Percentiles rank a stretch among this genome's conserved stretches.
Conservation (phyloP, 495 filamentous ascomycete genomes). For the Aspergillus baeticus region DNA sequence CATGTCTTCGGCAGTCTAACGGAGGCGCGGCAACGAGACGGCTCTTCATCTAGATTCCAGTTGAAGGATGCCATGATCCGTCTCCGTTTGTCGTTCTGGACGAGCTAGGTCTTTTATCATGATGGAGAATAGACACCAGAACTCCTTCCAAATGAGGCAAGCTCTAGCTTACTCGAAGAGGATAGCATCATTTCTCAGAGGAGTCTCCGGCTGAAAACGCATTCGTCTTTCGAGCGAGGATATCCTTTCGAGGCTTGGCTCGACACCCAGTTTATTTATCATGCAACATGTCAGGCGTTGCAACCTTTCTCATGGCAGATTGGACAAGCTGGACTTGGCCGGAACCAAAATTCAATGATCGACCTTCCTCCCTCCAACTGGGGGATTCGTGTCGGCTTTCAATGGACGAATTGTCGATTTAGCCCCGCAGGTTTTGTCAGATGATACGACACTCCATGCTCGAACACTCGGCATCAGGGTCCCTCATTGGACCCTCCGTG, state of each 20-base stretch:
- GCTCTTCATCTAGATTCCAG: background rate
- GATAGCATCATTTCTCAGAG: too few species aligned
- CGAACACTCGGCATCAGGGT: background rate
- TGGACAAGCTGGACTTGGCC: constrained; percentile 3
- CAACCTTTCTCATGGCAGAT: background rate
- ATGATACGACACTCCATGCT: constrained; percentile 16
- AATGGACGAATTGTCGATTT: constrained; percentile 3
- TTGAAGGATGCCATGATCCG: background rate
- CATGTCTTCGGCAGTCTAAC: background rate
- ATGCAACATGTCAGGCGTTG: constrained; percentile 2
- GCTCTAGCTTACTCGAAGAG: background rate
- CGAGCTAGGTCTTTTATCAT: too few species aligned
- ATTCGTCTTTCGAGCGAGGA: too few species aligned
- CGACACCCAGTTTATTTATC: background rate
- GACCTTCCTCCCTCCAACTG: constrained; percentile 12
- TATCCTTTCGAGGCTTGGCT: background rate
- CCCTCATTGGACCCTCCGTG: constrained; percentile 5
- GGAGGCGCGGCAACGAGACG: background rate
- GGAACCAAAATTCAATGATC: constrained; percentile 14
- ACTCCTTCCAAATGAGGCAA: background rate
- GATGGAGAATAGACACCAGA: background rate
- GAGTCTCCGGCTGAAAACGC: too few species aligned
- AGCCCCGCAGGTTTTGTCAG: constrained; percentile 22
- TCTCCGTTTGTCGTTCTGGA: too few species aligned
- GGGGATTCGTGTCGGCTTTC: constrained; percentile 9